Evolutionary conservation across 768 basidiomycete species (phyloP).

Genomic region (Tylopilus felleus): DNA sequence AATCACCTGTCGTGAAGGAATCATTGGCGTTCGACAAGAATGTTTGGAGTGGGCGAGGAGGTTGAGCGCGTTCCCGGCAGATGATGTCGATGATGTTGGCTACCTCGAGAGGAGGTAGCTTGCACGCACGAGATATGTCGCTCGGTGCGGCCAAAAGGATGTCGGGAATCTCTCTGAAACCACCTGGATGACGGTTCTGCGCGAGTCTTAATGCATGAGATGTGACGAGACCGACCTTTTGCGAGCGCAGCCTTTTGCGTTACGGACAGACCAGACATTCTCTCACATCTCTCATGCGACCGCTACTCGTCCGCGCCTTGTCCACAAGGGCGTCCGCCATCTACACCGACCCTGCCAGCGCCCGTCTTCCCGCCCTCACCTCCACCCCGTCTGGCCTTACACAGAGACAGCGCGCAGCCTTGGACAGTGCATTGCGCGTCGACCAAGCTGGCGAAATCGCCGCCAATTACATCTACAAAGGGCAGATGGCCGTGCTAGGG

Average conservation of each 20-base stretch:
- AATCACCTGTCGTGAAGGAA: conserved; percentile 73
- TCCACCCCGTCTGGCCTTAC: conserved; percentile 58
- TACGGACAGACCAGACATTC: conserved; percentile 26
- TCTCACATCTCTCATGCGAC: conserved; percentile 18
- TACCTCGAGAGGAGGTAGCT: conserved; percentile 46
- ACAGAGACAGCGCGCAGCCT: conserved; percentile 41
- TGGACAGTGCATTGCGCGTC: conserved; percentile 76
- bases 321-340: conserved; percentile 41
- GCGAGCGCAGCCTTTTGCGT: conserved; percentile 35
- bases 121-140: conserved; percentile 58
- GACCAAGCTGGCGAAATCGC: conserved; percentile 96
- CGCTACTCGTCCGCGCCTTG: conserved; percentile 14
- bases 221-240: conserved; percentile 31
- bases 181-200: conserved; percentile 37
- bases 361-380: conserved; percentile 39
- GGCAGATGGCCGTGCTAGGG: conserved; percentile 75
- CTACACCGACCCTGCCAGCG: conserved; percentile 43
- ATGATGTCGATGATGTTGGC: conserved; percentile 49
- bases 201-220: not conserved
- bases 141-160: conserved; percentile 46
- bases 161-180: conserved; percentile 45
- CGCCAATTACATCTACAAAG: conserved; percentile 93
- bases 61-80: conserved; percentile 41
- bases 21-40: conserved; percentile 38
- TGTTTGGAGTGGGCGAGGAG: conserved; percentile 41